These are phyloP conservation scores for Eragrostis curvula DNA, from an alignment of 176 grass and related monocot genomes.

Conservation along the genomic window DNA sequence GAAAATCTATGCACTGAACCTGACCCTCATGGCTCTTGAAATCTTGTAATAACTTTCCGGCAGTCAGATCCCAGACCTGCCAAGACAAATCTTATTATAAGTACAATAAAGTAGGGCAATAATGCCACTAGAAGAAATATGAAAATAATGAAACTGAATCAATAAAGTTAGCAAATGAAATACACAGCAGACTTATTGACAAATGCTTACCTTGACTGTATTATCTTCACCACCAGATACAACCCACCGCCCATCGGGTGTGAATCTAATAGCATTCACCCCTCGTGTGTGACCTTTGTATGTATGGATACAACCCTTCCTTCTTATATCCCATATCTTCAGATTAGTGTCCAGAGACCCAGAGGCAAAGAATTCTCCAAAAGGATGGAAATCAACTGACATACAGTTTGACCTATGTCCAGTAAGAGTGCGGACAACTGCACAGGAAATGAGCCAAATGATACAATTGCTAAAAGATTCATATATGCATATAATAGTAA, in stretches of 20 bases:
- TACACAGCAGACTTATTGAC: not conserved
- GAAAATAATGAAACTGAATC: slow-evolving; percentile 17
- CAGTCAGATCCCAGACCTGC: slow-evolving; percentile 96
- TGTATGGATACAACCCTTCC: slow-evolving; percentile 92
- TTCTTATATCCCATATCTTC: slow-evolving; percentile 98
- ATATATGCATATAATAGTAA: slow-evolving; percentile 18
- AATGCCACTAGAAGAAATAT: slow-evolving; percentile 15
- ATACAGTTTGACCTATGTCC: slow-evolving; percentile 93
- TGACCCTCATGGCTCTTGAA: slow-evolving; percentile 95
- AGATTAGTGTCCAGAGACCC: slow-evolving; percentile 95
- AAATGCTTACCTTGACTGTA: slow-evolving; percentile 74
- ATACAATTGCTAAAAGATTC: slow-evolving; percentile 15
- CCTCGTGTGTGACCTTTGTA: slow-evolving; percentile 94
- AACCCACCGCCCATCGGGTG: slow-evolving; percentile 95
- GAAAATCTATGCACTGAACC: slow-evolving; percentile 98
- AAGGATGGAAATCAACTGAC: slow-evolving; percentile 98
- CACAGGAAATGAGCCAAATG: slow-evolving; percentile 39
- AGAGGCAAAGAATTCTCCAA: slow-evolving; percentile 95
- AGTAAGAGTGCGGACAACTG: slow-evolving; percentile 90
- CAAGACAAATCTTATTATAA: slow-evolving; percentile 33
- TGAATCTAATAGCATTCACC: slow-evolving; percentile 96
- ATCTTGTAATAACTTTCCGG: slow-evolving; percentile 93
- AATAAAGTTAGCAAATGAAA: slow-evolving; percentile 32
- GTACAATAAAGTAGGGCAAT: not conserved
- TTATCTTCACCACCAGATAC: slow-evolving; percentile 98